These are phyloP conservation scores for Penicillium italicum DNA, from an alignment of 2,329 filamentous ascomycete species.

Conservation along the genomic window DNA sequence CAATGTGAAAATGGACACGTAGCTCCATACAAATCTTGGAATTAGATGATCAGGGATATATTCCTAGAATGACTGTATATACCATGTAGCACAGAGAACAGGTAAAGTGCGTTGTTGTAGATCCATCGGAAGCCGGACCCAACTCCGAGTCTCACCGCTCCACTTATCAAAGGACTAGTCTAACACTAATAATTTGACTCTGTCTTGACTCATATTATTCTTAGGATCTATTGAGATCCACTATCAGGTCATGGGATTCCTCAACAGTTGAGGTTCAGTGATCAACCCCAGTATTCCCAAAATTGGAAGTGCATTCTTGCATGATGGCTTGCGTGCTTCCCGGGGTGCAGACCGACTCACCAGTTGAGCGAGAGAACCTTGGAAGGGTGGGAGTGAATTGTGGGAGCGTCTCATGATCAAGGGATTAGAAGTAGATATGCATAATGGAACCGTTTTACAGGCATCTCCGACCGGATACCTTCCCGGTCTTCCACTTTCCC, in stretches of 20 bases:
- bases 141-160: constrained; percentile 19
- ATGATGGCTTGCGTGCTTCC: background rate
- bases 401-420: constrained; percentile 2
- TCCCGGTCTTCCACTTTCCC: background rate
- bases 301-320: background rate
- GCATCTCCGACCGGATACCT: background rate
- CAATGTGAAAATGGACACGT: background rate
- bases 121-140: constrained; percentile 4
- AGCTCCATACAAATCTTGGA: background rate
- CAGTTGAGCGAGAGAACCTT: background rate
- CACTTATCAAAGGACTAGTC: constrained; percentile 3
- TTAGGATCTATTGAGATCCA: background rate
- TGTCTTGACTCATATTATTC: constrained; percentile 1
- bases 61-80: background rate
- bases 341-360: background rate
- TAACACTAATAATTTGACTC: background rate
- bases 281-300: background rate
- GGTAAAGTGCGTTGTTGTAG: background rate
- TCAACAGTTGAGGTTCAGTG: constrained; percentile 16
- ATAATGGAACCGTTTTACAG: background rate
- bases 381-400: background rate
- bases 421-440: constrained; percentile 2
- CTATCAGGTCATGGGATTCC: constrained; percentile 5
- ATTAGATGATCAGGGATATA: background rate
- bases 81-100: constrained; percentile 3